Conservation (phyloP, 345 rosid genomes). For the Diplotaxis tenuifolia region DNA sequence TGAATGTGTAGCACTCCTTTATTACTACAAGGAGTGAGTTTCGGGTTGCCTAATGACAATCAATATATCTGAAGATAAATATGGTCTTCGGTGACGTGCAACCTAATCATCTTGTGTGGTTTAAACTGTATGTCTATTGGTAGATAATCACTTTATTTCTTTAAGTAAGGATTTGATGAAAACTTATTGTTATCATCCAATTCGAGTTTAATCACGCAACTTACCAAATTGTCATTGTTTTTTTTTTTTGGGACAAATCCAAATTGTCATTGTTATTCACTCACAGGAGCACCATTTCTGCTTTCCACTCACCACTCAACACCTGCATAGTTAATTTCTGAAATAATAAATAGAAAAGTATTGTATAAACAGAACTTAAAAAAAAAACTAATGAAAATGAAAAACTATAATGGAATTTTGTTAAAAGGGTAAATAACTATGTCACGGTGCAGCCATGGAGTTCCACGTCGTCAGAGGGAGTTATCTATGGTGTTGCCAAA, state of each 20-base stretch:
- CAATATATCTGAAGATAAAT: slow-evolving; percentile 17
- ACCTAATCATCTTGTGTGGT: slow-evolving; percentile 22
- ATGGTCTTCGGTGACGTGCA: slow-evolving; percentile 23
- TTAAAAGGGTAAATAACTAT: not conserved
- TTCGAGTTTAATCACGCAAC: not conserved
- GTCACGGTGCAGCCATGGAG: slow-evolving; percentile 32
- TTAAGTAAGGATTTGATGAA: slow-evolving; percentile 2
- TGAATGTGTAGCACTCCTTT: not conserved
- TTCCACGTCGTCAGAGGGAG: slow-evolving; percentile 12
- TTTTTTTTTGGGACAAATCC: too few species aligned
- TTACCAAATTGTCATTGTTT: not conserved
- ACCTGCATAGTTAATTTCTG: not conserved
- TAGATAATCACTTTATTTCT: slow-evolving; percentile 8
- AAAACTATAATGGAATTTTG: not conserved
- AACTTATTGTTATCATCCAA: not conserved
- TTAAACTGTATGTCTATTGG: slow-evolving; percentile 16
- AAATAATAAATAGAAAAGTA: not conserved
- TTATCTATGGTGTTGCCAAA: not conserved
- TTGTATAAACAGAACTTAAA: not conserved
- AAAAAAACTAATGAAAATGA: not conserved
- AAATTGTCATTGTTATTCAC: too few species aligned
- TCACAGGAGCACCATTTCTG: not conserved
- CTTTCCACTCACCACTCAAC: not conserved
- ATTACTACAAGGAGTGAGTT: slow-evolving; percentile 12
- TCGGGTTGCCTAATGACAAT: slow-evolving; percentile 11